Conservation (phyloP, 768 basidiomycete genomes). For the Pleurotus djamor region DNA sequence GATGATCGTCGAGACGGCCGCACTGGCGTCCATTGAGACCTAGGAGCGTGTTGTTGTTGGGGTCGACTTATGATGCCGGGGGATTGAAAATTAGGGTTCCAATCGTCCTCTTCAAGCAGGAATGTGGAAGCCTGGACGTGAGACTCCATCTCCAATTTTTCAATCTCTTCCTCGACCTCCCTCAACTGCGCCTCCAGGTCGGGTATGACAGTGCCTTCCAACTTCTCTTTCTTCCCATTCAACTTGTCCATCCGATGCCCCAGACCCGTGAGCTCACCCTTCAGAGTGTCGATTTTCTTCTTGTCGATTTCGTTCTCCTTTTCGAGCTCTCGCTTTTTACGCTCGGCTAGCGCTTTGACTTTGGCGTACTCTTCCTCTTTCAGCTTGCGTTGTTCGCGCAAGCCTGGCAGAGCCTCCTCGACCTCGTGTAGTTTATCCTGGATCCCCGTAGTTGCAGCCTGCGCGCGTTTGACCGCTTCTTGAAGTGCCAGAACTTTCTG, state of each 20-base stretch:
- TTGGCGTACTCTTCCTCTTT: slow-evolving; percentile 40
- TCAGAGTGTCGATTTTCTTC: slow-evolving; percentile 54
- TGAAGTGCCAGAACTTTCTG: slow-evolving; percentile 89
- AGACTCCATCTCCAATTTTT: slow-evolving; percentile 21
- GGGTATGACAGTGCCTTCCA: slow-evolving; percentile 54
- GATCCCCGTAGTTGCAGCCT: slow-evolving; percentile 47
- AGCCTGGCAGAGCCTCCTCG: slow-evolving; percentile 37
- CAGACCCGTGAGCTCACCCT: slow-evolving; percentile 53
- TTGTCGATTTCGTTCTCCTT: slow-evolving; percentile 47
- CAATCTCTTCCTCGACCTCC: slow-evolving; percentile 60
- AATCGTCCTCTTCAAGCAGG: slow-evolving; percentile 3
- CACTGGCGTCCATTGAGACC: slow-evolving; percentile 6
- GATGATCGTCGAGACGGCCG: slow-evolving; percentile 2
- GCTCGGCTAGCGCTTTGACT: slow-evolving; percentile 49
- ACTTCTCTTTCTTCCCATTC: slow-evolving; percentile 59
- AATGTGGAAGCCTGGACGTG: background rate
- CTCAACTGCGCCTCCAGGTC: slow-evolving; percentile 70
- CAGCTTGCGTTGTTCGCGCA: slow-evolving; percentile 11
- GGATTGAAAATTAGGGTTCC: slow-evolving; percentile 12
- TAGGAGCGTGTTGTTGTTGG: slow-evolving; percentile 12
- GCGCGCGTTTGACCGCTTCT: slow-evolving; percentile 82
- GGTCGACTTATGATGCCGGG: slow-evolving; percentile 19
- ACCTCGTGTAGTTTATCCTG: slow-evolving; percentile 45
- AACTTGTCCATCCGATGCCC: slow-evolving; percentile 69
- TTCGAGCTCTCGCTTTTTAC: slow-evolving; percentile 35